Evolutionary conservation across 2,329 filamentous ascomycete species (phyloP), one percentile per base, ranked within the genome.

Genomic region (Coniochaeta sp.): DNA sequence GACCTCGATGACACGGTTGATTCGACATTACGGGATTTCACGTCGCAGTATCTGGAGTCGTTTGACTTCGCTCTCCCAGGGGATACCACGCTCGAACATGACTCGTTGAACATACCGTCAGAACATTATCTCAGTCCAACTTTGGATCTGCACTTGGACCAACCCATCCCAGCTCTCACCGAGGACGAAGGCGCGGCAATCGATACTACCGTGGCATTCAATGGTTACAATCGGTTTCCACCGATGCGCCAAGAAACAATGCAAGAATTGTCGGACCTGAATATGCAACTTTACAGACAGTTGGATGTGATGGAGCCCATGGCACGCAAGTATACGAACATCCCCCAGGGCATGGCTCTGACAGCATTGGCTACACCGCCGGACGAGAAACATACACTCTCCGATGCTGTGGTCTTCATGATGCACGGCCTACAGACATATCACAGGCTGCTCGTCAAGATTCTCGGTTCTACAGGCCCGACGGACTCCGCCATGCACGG

Each of bases 341-440:
- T 48, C 7, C 46, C 31, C 46, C 46, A 26, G 46, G 46, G 46
- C 46, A 6, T n/a, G 22, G 42, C 42, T 46, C 20, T n/a, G 18
- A 46, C 18, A 7, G 42, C 42, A 18, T 14, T 48, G 46, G 4
- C 46, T 24, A 48, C 46, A 7, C 46, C 46, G 20, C 46, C 46
- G 27, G 46, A 32, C 14, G 46, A 27, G 14, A 48, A 8, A 26
- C 18, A 48, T 27, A 31, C 46, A 4, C 46, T 48, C 46, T 48
- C 46, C 27, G 46, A 48, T 32, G 46, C 46, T n/a, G 46, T 48
- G 26, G 46, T 48, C 24, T 48, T 48, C 27, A 48, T 48, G 46
- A 48, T 48, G 46, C 46, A 48, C 46, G 46, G 46, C 46, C 46
- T 48, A n/a, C 46, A 48, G 46, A 48, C 46, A 48, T 48, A 48